Conservation (phyloP, 2,329 filamentous ascomycete species). For the Aspergillus bombycis region DNA sequence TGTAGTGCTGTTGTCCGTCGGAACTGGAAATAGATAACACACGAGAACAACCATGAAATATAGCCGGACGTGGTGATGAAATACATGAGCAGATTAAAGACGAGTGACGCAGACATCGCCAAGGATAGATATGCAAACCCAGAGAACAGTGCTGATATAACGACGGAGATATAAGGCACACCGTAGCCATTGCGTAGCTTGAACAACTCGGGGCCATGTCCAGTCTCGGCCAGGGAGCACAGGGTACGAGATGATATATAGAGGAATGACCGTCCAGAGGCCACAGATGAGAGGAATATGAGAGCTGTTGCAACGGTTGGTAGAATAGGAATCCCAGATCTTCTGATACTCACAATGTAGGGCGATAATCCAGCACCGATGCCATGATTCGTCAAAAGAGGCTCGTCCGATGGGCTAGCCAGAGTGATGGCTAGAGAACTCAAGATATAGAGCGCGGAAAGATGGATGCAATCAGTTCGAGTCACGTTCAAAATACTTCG, state of each 20-base stretch:
- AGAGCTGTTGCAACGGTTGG: slow-evolving; percentile 73
- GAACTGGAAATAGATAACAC: slow-evolving; percentile 60
- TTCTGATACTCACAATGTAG: slow-evolving; percentile 46
- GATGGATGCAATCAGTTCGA: slow-evolving; percentile 58
- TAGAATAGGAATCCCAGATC: slow-evolving; percentile 63
- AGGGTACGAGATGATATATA: slow-evolving; percentile 71
- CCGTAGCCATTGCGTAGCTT: slow-evolving; percentile 61
- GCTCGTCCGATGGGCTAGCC: slow-evolving; percentile 61
- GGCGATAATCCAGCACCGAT: slow-evolving; percentile 56
- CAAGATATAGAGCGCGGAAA: slow-evolving; percentile 61
- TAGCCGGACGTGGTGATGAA: slow-evolving; percentile 69
- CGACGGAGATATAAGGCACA: slow-evolving; percentile 65
- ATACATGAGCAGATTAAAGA: slow-evolving; percentile 73
- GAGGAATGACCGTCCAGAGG: slow-evolving; percentile 76
- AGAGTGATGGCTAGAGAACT: slow-evolving; percentile 61
- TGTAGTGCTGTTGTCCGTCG: slow-evolving; percentile 49
- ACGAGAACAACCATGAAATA: slow-evolving; percentile 69
- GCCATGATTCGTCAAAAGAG: slow-evolving; percentile 55
- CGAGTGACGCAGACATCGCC: slow-evolving; percentile 58
- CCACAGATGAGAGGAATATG: slow-evolving; percentile 75
- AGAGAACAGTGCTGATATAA: slow-evolving; percentile 59
- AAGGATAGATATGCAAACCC: slow-evolving; percentile 70
- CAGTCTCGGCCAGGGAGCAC: slow-evolving; percentile 64
- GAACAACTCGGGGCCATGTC: slow-evolving; percentile 64
- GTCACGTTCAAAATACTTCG: slow-evolving; percentile 58